Evolutionary conservation across 1,139 yeast genomes (phyloP), one percentile per base, ranked within the genome.

Genomic region (Taphrina pruni): DNA sequence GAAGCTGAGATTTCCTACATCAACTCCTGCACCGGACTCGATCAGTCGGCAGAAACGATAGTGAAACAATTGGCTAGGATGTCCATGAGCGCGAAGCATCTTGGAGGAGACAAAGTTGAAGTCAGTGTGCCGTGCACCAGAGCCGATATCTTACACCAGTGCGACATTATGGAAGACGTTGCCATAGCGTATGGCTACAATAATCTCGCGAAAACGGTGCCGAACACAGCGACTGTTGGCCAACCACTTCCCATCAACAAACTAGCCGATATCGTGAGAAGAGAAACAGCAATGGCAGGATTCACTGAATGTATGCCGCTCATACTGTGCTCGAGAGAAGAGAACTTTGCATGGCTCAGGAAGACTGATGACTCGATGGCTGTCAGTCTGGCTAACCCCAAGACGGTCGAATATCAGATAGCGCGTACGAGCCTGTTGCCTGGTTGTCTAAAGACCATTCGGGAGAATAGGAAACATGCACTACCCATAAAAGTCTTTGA

Each of bases 161-260:
- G 99, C 84, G 99, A 95, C 80, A 89, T 95, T 74, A 90, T 95
- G 97, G 99, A 95, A 80, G 99, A 95, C 79, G 97, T 93, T 61
- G 99, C 97, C 66, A 89, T 95, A 77, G 96, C 92, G 46, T 95
- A 92, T 78, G 99, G 99, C 71, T 95, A 88, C 83, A 90, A 93
- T 81, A 91, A 90, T 78, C 84, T 95, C 77, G 84, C 84, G 72
- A 67, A 69, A 52, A 88, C 96, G 69, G 89, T 89, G 78, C 95
- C 96, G 71, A 82, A 87, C 74, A 88, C 90, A 60, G 87, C 93
- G 65, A 86, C 92, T 70, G 88, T 90, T 73, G 97, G 97, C 20
- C 84, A 89, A 70, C 92, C 98, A 64, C 85, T 93, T 77, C 97
- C 97, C 71, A 85, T 95, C 76, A 94, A 94, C 82, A 91, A 90